Percentiles rank a stretch among this genome's conserved stretches.
phyloP scores from a whole-genome alignment of 805 yeast genomes.

The Yamadazyma phyllophila region DNA sequence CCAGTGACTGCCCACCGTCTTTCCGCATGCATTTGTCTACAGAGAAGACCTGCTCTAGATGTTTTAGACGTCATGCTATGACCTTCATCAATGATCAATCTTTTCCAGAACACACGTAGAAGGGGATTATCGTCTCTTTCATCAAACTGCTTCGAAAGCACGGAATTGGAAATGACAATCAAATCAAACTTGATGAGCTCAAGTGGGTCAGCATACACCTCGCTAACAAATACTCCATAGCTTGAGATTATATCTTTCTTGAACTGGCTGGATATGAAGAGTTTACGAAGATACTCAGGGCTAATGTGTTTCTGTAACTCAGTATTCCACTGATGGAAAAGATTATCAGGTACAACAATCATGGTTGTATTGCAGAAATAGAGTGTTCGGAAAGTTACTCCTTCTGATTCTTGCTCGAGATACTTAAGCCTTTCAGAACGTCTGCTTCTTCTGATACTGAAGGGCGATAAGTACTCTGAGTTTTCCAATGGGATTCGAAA shows the following conservation, averaged over 20 bases:
- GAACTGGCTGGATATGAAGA: conserved; percentile 33
- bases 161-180: conserved; percentile 47
- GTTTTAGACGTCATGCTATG: conserved; percentile 58
- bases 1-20: conserved; percentile 76
- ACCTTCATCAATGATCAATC: conserved; percentile 75
- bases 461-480: conserved; percentile 19
- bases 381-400: conserved; percentile 26
- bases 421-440: conserved; percentile 15
- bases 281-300: conserved; percentile 30
- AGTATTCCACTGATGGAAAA: conserved; percentile 61
- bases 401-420: conserved; percentile 16
- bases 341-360: conserved; percentile 63
- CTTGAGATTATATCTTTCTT: conserved; percentile 17
- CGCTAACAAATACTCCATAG: conserved; percentile 17
- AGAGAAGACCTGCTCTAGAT: conserved; percentile 49
- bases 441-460: conserved; percentile 19
- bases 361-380: conserved; percentile 53
- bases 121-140: conserved; percentile 32
- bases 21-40: conserved; percentile 51
- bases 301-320: conserved; percentile 58
- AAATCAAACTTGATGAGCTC: conserved; percentile 48
- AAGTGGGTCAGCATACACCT: conserved; percentile 23
- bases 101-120: conserved; percentile 55
- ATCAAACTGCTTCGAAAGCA: conserved; percentile 43
- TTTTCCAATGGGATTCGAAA: conserved; percentile 34